Conservation (phyloP, 495 filamentous ascomycete genomes). For the Sordaria brevicollis region DNA sequence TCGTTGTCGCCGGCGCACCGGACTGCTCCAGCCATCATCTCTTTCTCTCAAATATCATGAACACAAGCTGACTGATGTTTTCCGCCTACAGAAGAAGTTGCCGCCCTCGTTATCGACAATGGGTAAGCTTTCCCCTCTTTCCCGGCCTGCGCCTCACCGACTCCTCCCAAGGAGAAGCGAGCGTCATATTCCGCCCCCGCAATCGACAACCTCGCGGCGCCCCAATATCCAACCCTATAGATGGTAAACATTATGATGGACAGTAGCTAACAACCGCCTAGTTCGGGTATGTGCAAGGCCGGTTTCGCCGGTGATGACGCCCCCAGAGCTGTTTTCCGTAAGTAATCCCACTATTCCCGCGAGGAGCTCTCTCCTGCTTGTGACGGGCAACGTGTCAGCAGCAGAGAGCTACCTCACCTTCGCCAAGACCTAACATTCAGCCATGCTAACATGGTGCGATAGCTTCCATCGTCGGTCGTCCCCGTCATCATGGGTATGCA, state of each 20-base stretch:
- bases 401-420: neutral
- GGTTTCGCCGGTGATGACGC: constrained; percentile 99
- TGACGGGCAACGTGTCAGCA: neutral
- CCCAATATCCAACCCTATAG: neutral
- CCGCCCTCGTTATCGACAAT: constrained; percentile 99
- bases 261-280: constrained; percentile 46
- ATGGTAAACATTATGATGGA: constrained; percentile 3
- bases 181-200: constrained; percentile 16
- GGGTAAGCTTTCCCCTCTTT: constrained; percentile 58
- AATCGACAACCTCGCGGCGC: constrained; percentile 2
- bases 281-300: constrained; percentile 99
- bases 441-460: constrained; percentile 15
- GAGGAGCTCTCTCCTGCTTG: constrained; percentile 6
- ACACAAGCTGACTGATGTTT: constrained; percentile 42
- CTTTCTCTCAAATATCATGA: neutral
- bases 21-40: neutral
- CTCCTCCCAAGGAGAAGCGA: constrained; percentile 15
- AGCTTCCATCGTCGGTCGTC: constrained; percentile 99
- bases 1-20: constrained; percentile 1
- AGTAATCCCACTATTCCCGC: constrained; percentile 45
- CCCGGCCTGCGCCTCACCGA: constrained; percentile 18
- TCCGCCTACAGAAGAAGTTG: constrained; percentile 82
- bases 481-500: constrained; percentile 98
- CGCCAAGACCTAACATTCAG: neutral
- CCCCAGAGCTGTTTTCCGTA: constrained; percentile 99